Evolutionary conservation across 306 rosid species (phyloP), one percentile per base, ranked within the genome.

Genomic region (Lagenaria siceraria): DNA sequence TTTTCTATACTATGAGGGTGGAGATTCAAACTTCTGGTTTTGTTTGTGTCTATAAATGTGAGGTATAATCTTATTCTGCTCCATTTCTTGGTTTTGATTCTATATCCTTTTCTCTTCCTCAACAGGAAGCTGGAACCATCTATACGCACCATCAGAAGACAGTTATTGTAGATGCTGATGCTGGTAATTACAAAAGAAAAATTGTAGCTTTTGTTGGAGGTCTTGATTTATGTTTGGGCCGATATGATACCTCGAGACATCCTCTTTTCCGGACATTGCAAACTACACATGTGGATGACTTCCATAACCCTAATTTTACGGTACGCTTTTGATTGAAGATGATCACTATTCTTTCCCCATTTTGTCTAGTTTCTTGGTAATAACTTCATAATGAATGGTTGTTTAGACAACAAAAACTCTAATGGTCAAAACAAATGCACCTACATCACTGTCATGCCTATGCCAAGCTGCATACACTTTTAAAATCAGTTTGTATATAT

Each of bases 61-160:
- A 36, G 2, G n/a, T 43, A 24, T 69, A 66, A 65, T 64, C 48
- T 7, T 60, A 14, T 12, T 40, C n/a, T 46, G 33, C 27, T 43
- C 24, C 53, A 11, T 38, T 68, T 68, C 19, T 21, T 19, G 53
- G 74, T 68, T 5, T 40, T 73, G 73, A 77, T 40, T 75, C 40
- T 61, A 52, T 58, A 14, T 14, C 46, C 71, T 7, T n/a, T 25
- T 43, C 19, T 60, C 7, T 14, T 5, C 25, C 54, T 49, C 74
- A 42, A 78, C 82, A 94, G 98, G 98, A 94, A 88, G 93, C 86
- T 19, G 98, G 87, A 78, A 87, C 91, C 59, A 94, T 94, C 85
- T 94, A 89, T 82, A 90, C 96, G 27, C 97, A 91, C 82, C 98
- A 91, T 84, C 97, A 94, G 89, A 94, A 94, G 87, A 91, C 97